Percentiles rank a stretch among this genome's conserved stretches.
Conservation (phyloP, 805 yeast species). For the Kazachstania viticola region DNA sequence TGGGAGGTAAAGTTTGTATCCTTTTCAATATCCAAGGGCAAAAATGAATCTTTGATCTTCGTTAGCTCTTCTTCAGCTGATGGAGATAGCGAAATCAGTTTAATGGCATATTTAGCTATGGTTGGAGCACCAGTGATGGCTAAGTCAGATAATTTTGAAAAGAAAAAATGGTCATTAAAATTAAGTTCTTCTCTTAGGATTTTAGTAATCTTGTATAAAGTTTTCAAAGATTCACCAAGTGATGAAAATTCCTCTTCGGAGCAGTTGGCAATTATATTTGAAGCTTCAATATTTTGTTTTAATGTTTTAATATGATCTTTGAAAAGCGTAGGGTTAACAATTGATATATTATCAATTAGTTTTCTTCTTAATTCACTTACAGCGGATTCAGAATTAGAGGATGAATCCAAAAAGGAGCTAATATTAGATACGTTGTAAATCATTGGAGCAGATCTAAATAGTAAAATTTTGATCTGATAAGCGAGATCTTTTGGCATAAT, state of each 20-base stretch:
- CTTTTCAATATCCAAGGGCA: conserved; percentile 38
- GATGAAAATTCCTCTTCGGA: conserved; percentile 13
- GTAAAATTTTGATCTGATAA: conserved; percentile 41
- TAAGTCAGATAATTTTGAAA: conserved; percentile 34
- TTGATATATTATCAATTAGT: conserved; percentile 47
- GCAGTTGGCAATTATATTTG: conserved; percentile 5
- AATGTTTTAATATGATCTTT: conserved; percentile 46
- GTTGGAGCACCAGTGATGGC: conserved; percentile 42
- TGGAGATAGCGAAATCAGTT: conserved; percentile 39
- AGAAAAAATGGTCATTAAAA: conserved; percentile 30
- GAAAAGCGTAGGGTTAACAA: conserved; percentile 50
- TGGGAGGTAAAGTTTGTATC: conserved; percentile 37
- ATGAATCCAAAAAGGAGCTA: conserved; percentile 34
- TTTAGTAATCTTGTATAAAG: conserved; percentile 47
- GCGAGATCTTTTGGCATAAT: conserved; percentile 40
- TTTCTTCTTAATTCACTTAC: conserved; percentile 31
- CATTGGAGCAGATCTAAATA: conserved; percentile 50
- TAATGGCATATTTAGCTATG: conserved; percentile 57
- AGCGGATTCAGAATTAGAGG: conserved; percentile 22
- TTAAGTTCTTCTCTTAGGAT: conserved; percentile 39
- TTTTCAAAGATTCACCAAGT: conserved; percentile 37
- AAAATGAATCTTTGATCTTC: conserved; percentile 31
- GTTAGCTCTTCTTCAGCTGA: conserved; percentile 32
- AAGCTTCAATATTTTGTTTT: conserved; percentile 27
- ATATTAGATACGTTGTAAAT: conserved; percentile 58